Evolutionary conservation across 2,329 filamentous ascomycete species (phyloP).

Genomic region (Colletotrichum sp.): DNA sequence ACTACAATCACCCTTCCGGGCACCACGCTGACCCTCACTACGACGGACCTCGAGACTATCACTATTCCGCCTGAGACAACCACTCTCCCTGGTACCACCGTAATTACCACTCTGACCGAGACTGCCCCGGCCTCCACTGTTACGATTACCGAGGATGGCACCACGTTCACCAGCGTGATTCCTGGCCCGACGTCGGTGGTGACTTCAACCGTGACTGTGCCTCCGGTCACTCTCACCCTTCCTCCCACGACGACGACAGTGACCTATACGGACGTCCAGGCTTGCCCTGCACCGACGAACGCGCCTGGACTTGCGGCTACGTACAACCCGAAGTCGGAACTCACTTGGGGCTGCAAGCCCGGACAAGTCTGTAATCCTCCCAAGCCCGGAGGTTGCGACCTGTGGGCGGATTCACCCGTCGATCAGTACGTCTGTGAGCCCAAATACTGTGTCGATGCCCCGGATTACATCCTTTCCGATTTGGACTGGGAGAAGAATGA

Average conservation of each 20-base stretch:
- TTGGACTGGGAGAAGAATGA: conserved; percentile 56
- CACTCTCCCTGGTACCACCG: conserved; percentile 30
- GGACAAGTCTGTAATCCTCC: conserved; percentile 58
- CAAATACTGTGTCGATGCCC: conserved; percentile 49
- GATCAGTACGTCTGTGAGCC: conserved; percentile 53
- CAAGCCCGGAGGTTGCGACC: conserved; percentile 53
- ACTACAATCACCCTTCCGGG: conserved; percentile 12
- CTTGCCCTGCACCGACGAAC: conserved; percentile 52
- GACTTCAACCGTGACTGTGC: conserved; percentile 27
- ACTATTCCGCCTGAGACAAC: conserved; percentile 24
- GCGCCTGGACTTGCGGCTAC: conserved; percentile 23
- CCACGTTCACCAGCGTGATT: conserved; percentile 30
- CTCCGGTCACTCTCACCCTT: conserved; percentile 29
- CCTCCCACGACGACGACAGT: conserved; percentile 33
- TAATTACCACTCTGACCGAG: conserved; percentile 37
- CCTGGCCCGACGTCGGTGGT: conserved; percentile 26
- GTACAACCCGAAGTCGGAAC: conserved; percentile 42
- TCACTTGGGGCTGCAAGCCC: conserved; percentile 59
- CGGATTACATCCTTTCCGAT: conserved; percentile 33
- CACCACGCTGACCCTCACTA: conserved; percentile 8
- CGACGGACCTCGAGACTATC: conserved; percentile 3
- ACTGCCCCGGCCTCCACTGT: conserved; percentile 31
- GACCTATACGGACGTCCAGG: conserved; percentile 30
- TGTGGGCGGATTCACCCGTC: conserved; percentile 54
- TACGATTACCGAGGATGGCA: conserved; percentile 34